phyloP scores from a whole-genome alignment of 345 rosid genomes.

The Capsella bursapastoris region DNA sequence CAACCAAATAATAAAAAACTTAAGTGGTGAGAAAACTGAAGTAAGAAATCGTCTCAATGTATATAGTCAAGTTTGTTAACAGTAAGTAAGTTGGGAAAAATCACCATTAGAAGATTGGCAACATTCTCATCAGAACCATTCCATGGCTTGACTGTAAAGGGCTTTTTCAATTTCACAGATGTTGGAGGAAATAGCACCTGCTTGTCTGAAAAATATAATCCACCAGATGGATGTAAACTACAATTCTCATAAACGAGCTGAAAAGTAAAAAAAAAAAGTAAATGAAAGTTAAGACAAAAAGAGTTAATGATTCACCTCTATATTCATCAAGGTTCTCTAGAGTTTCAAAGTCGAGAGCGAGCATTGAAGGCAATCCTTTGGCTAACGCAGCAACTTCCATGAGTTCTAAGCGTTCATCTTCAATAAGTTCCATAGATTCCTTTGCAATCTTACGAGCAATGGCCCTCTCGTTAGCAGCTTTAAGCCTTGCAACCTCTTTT shows the following conservation, averaged over 20 bases:
- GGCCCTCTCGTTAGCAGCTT: conserved; percentile 91
- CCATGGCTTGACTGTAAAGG: conserved; percentile 82
- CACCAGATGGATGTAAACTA: conserved; percentile 17
- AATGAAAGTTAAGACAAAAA: not conserved
- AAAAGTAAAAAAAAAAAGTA: not conserved
- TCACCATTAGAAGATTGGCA: conserved; percentile 94
- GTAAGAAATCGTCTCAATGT: not conserved
- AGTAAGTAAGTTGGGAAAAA: conserved; percentile 23
- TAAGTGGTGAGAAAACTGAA: not conserved
- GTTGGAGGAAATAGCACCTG: conserved; percentile 69
- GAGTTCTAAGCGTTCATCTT: conserved; percentile 89
- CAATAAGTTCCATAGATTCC: conserved; percentile 82
- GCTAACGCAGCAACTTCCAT: conserved; percentile 79
- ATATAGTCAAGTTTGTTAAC: not conserved
- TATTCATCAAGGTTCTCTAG: conserved; percentile 73
- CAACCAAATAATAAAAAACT: conserved; percentile 12
- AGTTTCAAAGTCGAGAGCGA: conserved; percentile 73
- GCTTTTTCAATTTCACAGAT: conserved; percentile 63
- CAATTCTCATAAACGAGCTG: conserved; percentile 5
- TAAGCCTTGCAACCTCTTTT: conserved; percentile 80
- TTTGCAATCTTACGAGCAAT: conserved; percentile 88
- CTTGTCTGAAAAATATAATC: conserved; percentile 56
- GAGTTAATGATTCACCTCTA: conserved; percentile 56
- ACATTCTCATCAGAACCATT: conserved; percentile 76
- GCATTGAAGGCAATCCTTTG: conserved; percentile 70